Evolutionary conservation across 331 rosid genomes (phyloP).

Genomic region (Quercus tomentella): DNA sequence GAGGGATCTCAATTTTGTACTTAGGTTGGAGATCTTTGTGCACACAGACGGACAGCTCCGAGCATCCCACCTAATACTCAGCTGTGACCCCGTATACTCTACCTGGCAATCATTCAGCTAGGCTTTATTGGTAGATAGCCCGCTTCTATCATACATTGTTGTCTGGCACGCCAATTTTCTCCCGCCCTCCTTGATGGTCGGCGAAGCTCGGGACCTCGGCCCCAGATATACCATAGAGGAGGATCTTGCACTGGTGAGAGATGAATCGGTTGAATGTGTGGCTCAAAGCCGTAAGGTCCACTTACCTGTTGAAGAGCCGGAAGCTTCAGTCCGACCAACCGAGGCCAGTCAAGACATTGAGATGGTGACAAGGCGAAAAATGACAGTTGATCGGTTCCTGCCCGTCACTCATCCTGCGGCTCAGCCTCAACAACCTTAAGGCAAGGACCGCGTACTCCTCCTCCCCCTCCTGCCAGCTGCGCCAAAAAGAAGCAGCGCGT

Average conservation of each 20-base stretch:
- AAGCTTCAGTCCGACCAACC: fast-evolving
- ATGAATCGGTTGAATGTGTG: fast-evolving
- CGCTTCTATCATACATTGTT: fast-evolving
- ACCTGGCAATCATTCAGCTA: fast-evolving
- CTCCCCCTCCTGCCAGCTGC: no score
- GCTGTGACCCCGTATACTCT: fast-evolving
- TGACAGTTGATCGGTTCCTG: fast-evolving
- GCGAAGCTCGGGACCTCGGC: fast-evolving
- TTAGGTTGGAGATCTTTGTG: fast-evolving
- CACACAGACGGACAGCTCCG: fast-evolving
- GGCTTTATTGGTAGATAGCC: no score
- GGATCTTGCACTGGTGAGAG: no score
- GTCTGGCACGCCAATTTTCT: no score
- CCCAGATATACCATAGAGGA: fast-evolving
- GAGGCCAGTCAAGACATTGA: fast-evolving
- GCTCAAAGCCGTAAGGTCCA: no score
- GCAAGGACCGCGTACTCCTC: no score
- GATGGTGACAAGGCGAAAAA: no score
- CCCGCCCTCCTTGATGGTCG: fast-evolving
- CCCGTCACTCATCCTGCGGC: fast-evolving
- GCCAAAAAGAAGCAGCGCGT: no score
- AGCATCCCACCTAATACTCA: no score
- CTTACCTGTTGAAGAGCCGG: fast-evolving
- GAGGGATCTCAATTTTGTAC: no score
- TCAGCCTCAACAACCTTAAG: no score